A percentile compares a stretch with the other conserved stretches of the same genome.
phyloP scores from a whole-genome alignment of 2,329 filamentous ascomycete species.

The Nemania abortiva region DNA sequence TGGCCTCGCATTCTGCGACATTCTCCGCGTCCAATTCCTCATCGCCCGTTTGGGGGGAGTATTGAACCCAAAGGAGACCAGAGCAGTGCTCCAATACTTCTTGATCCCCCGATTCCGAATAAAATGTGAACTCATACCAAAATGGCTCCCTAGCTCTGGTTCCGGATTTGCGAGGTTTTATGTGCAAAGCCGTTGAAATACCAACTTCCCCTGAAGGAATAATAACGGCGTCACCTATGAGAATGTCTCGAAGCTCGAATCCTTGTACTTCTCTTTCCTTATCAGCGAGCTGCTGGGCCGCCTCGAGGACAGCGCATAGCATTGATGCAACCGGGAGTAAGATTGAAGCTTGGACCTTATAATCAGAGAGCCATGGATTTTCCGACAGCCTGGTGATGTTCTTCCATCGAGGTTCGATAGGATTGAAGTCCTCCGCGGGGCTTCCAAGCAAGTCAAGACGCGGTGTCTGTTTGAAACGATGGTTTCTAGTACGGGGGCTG shows the following conservation, averaged over 20 bases:
- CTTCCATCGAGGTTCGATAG: constrained; percentile 54
- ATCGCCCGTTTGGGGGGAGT: background rate
- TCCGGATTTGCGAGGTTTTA: constrained; percentile 2
- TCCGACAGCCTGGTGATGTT: constrained; percentile 55
- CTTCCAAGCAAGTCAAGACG: constrained; percentile 48
- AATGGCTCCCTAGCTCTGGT: constrained; percentile 3
- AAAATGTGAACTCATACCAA: constrained; percentile 14
- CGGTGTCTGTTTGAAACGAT: constrained; percentile 43
- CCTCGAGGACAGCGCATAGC: constrained; percentile 51
- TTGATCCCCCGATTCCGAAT: background rate
- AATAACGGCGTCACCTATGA: background rate
- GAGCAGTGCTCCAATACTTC: constrained; percentile 1
- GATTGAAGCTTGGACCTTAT: constrained; percentile 51
- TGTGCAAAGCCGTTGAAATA: constrained; percentile 1
- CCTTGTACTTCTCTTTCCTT: constrained; percentile 1
- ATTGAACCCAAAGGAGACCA: constrained; percentile 8
- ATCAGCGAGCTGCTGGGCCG: constrained; percentile 34
- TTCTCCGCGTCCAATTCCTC: background rate
- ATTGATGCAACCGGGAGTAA: constrained; percentile 51
- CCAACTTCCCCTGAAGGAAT: constrained; percentile 3
- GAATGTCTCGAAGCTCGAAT: constrained; percentile 9
- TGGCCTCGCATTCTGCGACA: constrained; percentile 1
- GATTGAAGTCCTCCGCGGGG: constrained; percentile 35
- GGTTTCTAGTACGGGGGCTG: constrained; percentile 44
- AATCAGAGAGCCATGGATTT: constrained; percentile 59